Evolutionary conservation across 345 rosid species (phyloP), one percentile per base, ranked within the genome.

Genomic region (Litchi chinensis): DNA sequence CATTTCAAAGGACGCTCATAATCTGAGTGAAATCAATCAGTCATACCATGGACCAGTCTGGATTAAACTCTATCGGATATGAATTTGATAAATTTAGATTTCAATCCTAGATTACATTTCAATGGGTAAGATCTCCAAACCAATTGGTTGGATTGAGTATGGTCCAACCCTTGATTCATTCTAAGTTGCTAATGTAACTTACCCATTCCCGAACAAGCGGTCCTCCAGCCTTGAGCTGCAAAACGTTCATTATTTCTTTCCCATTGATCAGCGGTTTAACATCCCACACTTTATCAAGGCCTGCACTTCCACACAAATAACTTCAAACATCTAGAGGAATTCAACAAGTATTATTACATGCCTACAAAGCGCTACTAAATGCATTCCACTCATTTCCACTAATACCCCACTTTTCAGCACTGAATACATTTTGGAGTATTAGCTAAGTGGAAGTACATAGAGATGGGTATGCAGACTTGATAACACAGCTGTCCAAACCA

Each of bases 221-320:
- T n/a, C 63, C 63, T 19, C 63, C 11, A 57, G 63, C 6, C 24
- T 19, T 57, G 10, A n/a, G 24, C 63, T 57, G 63, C 24, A 57
- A 57, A 57, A n/a, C 63, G n/a, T 57, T 57, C 90, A 94, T 94
- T 62, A 93, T 95, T 37, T 90, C 95, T 81, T 86, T 93, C 60
- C 98, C 98, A 72, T 91, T 91, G 62, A 91, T 90, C 81, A 95
- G 81, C 6, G 95, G 98, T 81, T 95, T 92, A 65, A 83, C 83
- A 62, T 91, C 93, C 98, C 98, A 95, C 18, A 89, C 82, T 69
- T 81, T 89, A 4, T 89, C 95, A 8, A 95, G 95, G 71, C 93
- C 98, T 95, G 93, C 77, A 77, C 79, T 46, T 54, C 68, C 40
- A 63, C 37, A 60, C 77, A 65, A 78, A 15, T 43, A 9, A 63